phyloP scores from a whole-genome alignment of 352 stramenopile genomes.

The Phytophthora capsici region DNA sequence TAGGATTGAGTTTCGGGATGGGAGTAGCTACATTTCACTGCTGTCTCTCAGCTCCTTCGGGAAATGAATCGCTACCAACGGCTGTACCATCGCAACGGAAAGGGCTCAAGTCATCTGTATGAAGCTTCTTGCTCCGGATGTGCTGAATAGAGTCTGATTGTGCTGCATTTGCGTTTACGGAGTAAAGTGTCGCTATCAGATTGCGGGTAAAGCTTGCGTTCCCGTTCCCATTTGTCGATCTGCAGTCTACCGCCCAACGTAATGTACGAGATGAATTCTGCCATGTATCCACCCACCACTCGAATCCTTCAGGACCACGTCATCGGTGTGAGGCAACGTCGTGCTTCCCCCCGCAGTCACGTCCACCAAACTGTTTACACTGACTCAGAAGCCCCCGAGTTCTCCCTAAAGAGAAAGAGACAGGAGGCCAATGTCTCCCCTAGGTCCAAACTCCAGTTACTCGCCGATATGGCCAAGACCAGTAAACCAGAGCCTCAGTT shows the following conservation, averaged over 20 bases:
- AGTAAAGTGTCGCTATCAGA: not conserved
- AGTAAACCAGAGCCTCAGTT: slow-evolving; percentile 2
- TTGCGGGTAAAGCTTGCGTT: not conserved
- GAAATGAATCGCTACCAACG: not conserved
- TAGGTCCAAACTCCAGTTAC: slow-evolving; percentile 15
- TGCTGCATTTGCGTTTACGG: not conserved
- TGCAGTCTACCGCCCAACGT: not conserved
- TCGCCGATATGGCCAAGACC: not conserved
- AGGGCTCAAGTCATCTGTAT: not conserved
- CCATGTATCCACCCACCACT: not conserved
- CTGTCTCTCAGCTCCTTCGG: not conserved
- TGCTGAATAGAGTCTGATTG: not conserved
- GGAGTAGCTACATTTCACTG: not conserved
- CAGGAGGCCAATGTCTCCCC: not conserved
- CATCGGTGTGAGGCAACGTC: not conserved
- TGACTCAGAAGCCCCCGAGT: not conserved
- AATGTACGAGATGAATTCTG: not conserved
- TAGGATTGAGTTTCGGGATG: no score
- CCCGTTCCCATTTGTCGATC: slow-evolving; percentile 3
- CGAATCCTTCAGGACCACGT: not conserved
- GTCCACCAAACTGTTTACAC: not conserved
- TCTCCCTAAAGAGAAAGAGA: slow-evolving; percentile 10
- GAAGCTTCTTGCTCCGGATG: not conserved
- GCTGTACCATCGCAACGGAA: not conserved
- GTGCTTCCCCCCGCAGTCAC: not conserved